Base-by-base conservation (phyloP, 129 eudicot genomes). In the Logfia minima region DNA sequence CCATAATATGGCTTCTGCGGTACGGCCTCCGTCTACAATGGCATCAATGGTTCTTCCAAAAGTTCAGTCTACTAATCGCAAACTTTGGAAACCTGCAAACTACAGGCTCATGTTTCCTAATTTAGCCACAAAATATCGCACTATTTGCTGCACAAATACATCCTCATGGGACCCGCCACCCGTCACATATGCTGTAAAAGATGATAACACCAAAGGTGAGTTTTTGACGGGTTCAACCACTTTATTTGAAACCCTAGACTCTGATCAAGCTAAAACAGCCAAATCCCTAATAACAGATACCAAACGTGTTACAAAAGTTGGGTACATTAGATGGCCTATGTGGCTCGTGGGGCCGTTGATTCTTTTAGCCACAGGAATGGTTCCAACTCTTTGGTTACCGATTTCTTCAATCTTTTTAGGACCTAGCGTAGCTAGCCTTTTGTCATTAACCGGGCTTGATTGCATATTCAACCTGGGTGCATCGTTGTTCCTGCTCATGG, bases 401-500 rank as follows among this genome's bases (percentile, higher is more conserved):
- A 70, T 84, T 68, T 94, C 98, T 4, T 91, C 98, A 14, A 84
- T 94, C 60, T 94, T 94, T 78, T 73, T 91, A 17, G 97, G 98
- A 45, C 89, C 98, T 18, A 94, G 86, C 83, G 81, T 94, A 56
- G 93, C 97, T 64, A 89, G 92, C 79, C 96, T 94, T 55, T 93
- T 94, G 70, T 86, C 96, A 16, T 75, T 94, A 7, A 89, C 92
- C 4, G 98, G 98, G 18, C 90, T 94, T 3, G 98, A 94, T 79
- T 94, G 97, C 87, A 80, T 94, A 24, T 94, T 91, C 85, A 94
- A 94, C 72, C 85, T 94, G 10, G 98, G 98, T 23, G 93, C 97
- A 52, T 73, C 86, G 34, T 79, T 94, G 58, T 94, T 94, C 68
- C 97, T 94, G 69, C 92, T 94, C 66, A 89, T 94, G 92, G 92